phyloP scores from a whole-genome alignment of 2,329 filamentous ascomycete species.

The Sporothrix protearum region DNA sequence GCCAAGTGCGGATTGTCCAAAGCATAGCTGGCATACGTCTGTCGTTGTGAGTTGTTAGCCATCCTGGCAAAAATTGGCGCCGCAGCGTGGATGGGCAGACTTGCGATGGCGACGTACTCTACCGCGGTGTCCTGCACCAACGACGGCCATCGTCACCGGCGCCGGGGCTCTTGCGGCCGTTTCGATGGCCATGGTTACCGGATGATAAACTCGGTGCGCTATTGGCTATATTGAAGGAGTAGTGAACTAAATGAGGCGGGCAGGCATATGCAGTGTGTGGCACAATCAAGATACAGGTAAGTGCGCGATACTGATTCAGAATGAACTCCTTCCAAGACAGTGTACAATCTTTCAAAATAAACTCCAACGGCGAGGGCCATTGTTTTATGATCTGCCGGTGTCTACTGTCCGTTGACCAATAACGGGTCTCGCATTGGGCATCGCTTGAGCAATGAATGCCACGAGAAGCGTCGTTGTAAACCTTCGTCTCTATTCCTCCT shows the following conservation, averaged over 20 bases:
- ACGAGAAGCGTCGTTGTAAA: not conserved
- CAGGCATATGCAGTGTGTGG: no score
- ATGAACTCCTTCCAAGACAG: no score
- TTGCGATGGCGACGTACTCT: not conserved
- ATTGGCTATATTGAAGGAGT: no score
- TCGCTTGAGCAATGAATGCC: not conserved
- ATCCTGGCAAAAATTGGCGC: no score
- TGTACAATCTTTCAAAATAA: no score
- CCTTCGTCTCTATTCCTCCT: not conserved
- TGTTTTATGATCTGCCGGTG: not conserved
- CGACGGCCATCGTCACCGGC: not conserved
- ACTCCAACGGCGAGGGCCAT: not conserved
- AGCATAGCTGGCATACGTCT: slow-evolving; percentile 2
- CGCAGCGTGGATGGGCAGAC: no score
- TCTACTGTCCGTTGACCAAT: not conserved
- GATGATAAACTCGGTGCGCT: not conserved
- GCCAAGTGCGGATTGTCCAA: not conserved
- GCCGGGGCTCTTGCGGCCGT: not conserved
- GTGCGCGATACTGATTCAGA: no score
- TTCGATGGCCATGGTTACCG: not conserved
- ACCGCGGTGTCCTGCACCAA: slow-evolving; percentile 7
- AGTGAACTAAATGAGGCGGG: no score
- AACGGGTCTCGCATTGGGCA: not conserved
- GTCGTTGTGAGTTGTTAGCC: not conserved
- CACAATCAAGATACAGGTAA: no score